Percentiles rank a stretch among this genome's conserved stretches.
phyloP scores from a whole-genome alignment of 768 basidiomycete genomes.

The Boletus reticuloceps region DNA sequence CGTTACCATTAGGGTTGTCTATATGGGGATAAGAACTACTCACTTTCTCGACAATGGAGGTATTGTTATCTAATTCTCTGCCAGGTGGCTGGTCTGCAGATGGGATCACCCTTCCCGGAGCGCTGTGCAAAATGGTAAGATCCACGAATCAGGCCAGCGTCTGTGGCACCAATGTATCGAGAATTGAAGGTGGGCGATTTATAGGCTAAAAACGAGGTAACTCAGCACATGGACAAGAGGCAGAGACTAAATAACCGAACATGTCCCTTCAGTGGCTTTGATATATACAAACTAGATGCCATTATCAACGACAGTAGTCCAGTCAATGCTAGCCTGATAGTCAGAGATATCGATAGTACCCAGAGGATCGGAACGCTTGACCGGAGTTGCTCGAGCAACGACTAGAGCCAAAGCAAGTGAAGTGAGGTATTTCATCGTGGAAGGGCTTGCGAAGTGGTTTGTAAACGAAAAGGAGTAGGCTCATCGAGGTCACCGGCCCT shows the following conservation, averaged over 20 bases:
- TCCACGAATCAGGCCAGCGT: constrained; percentile 55
- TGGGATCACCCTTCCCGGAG: not conserved
- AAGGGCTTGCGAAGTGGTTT: not conserved
- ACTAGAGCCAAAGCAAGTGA: not conserved
- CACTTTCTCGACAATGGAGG: constrained; percentile 27
- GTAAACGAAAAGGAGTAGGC: not conserved
- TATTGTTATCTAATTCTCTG: not conserved
- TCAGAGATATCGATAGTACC: not conserved
- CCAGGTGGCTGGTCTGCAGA: not conserved
- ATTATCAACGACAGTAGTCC: not conserved
- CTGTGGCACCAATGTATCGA: constrained; percentile 56
- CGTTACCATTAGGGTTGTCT: constrained; percentile 42
- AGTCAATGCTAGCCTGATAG: too few species aligned
- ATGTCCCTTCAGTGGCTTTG: too few species aligned
- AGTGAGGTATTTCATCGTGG: constrained; percentile 15
- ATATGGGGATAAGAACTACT: constrained; percentile 8
- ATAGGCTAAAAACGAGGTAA: too few species aligned
- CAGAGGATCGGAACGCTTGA: not conserved
- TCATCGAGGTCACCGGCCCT: not conserved
- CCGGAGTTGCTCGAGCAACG: not conserved
- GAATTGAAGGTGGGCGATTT: constrained; percentile 28
- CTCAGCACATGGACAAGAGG: too few species aligned
- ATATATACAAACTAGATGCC: not conserved
- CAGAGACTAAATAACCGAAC: too few species aligned
- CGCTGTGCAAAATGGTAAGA: constrained; percentile 58